Evolutionary conservation across 768 basidiomycete species (phyloP).

Genomic region (Boletus pseudopeckii): DNA sequence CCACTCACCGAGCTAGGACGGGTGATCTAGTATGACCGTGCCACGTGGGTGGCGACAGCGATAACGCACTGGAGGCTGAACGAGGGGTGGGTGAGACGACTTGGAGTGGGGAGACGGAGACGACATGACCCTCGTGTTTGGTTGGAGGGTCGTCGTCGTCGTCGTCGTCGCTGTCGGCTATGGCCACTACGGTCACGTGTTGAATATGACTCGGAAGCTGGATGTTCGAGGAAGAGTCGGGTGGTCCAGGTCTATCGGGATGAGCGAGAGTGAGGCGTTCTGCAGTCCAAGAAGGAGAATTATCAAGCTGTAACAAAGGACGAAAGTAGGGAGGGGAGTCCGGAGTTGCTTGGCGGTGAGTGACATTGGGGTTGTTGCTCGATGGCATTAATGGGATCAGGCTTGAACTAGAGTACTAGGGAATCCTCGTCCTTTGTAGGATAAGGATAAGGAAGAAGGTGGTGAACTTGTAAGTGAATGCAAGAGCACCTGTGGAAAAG

Average conservation of each 20-base stretch:
- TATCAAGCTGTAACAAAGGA: slow-evolving; percentile 32
- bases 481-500: slow-evolving; percentile 25
- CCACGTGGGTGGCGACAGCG: slow-evolving; percentile 9
- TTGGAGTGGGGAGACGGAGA: slow-evolving; percentile 13
- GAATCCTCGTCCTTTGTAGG: slow-evolving; percentile 18
- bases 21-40: slow-evolving; percentile 31
- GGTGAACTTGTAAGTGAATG: slow-evolving; percentile 32
- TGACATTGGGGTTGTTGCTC: slow-evolving; percentile 25
- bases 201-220: slow-evolving; percentile 11
- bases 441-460: slow-evolving; percentile 11
- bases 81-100: slow-evolving; percentile 13
- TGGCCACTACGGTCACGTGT: slow-evolving; percentile 1
- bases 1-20: slow-evolving; percentile 30
- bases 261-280: slow-evolving; percentile 8
- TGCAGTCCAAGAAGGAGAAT: slow-evolving; percentile 23
- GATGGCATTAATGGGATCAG: slow-evolving; percentile 31
- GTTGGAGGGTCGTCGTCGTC: slow-evolving; percentile 22
- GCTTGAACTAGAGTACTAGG: slow-evolving; percentile 13
- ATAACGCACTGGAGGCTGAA: slow-evolving; percentile 8
- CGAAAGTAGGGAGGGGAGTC: slow-evolving; percentile 23
- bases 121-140: slow-evolving; percentile 27
- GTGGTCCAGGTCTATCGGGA: slow-evolving; percentile 3
- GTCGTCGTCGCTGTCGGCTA: slow-evolving; percentile 22
- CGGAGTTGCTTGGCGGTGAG: slow-evolving; percentile 15
- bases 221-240: slow-evolving; percentile 5